phyloP scores from a whole-genome alignment of 1,139 yeast genomes.

The Blastobotrys apis region DNA sequence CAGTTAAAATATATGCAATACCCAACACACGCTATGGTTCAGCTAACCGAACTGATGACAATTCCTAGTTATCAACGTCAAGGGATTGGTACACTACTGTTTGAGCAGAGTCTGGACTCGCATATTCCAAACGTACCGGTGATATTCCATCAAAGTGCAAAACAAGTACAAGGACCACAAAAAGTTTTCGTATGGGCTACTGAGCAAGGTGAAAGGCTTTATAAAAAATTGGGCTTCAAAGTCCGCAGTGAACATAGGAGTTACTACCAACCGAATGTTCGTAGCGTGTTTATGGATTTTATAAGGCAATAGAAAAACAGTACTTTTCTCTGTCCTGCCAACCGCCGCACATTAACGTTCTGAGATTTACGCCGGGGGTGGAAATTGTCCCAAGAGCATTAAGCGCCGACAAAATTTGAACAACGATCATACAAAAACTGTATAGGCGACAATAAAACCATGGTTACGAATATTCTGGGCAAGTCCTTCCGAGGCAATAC shows the following conservation, averaged over 20 bases:
- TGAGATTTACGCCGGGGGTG: too few relatives aligned
- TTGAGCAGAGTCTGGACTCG: background rate
- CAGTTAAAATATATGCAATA: background rate
- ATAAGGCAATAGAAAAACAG: too few relatives aligned
- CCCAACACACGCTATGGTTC: slow-evolving; percentile 2
- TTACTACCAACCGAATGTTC: too few relatives aligned
- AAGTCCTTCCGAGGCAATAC: slow-evolving; percentile 41
- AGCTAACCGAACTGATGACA: slow-evolving; percentile 1
- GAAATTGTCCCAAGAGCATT: too few relatives aligned
- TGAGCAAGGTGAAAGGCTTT: slow-evolving; percentile 1
- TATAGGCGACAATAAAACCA: slow-evolving; percentile 15
- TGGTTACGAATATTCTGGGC: slow-evolving; percentile 41
- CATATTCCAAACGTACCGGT: background rate
- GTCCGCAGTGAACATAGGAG: slow-evolving; percentile 1
- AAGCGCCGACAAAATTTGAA: too few relatives aligned
- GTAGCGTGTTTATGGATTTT: too few relatives aligned
- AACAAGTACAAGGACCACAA: slow-evolving; percentile 1
- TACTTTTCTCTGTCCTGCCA: too few relatives aligned
- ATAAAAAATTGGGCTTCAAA: background rate
- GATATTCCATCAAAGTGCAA: background rate
- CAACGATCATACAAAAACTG: too few relatives aligned
- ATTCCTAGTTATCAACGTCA: slow-evolving; percentile 1
- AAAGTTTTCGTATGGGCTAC: slow-evolving; percentile 6
- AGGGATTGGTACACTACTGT: slow-evolving; percentile 3
- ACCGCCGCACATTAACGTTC: too few relatives aligned